Evolutionary conservation across 1,284 basidiomycete species (phyloP).

Genomic region (Megacollybia platyphylla): DNA sequence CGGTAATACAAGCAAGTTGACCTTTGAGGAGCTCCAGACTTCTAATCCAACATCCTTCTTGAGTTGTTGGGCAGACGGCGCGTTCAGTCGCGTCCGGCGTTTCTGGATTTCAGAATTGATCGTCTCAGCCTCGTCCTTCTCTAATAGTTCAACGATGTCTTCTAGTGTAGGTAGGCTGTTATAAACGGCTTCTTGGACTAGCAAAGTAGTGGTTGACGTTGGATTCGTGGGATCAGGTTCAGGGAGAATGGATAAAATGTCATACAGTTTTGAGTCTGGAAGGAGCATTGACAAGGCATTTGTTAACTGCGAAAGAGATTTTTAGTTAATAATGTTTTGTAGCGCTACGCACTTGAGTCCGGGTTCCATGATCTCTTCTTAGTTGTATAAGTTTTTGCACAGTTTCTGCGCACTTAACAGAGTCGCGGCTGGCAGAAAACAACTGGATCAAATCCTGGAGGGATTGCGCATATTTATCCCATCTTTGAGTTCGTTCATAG

Average conservation of each 20-base stretch:
- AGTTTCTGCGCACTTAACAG: constrained; percentile 65
- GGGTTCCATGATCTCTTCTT: constrained; percentile 47
- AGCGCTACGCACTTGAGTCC: constrained; percentile 33
- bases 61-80: constrained; percentile 54
- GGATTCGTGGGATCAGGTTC: constrained; percentile 70
- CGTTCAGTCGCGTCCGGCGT: constrained; percentile 63
- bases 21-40: constrained; percentile 47
- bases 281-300: constrained; percentile 60
- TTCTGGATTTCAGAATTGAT: constrained; percentile 62
- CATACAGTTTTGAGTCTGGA: constrained; percentile 61
- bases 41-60: constrained; percentile 57
- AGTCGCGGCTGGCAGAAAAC: constrained; percentile 56
- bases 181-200: constrained; percentile 54
- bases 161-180: constrained; percentile 55
- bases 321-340: constrained; percentile 1
- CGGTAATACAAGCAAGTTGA: constrained; percentile 13
- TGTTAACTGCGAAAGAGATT: constrained; percentile 37
- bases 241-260: constrained; percentile 55
- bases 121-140: constrained; percentile 42
- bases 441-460: constrained; percentile 41
- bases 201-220: constrained; percentile 41
- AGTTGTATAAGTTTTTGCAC: constrained; percentile 69
- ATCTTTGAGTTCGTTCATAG: constrained; percentile 51
- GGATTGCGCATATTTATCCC: constrained; percentile 46
- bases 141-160: constrained; percentile 51